Base-by-base conservation (phyloP, 371 early-diverging fungal genomes). In the Chytridium lagenaria region DNA sequence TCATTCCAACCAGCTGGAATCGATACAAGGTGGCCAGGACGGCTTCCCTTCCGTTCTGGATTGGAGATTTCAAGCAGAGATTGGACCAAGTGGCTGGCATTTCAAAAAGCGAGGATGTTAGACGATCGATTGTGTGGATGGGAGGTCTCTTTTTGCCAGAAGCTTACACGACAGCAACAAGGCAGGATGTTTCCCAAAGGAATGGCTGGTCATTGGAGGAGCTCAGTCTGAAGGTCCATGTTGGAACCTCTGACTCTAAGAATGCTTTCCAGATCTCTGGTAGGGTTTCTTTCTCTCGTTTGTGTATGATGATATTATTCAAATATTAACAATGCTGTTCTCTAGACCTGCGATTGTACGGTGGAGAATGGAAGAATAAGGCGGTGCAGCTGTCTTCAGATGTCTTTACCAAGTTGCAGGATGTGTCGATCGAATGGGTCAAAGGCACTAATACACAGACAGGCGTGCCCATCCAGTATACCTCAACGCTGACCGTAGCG, bases 131-230 rank as follows among this genome's bases (percentile, higher is more conserved):
- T 59, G 84, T 97, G 22, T 93, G 94, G 92, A 77, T 96, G 33
- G 97, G 97, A 39, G 95, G 94, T 0, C 77, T 96, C 31, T 92
- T 96, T 82, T 90, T 89, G 57, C 96, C 97, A 31, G 95, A 96
- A 81, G 97, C 97, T 1, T 96, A 90, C 73, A 83, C 96, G 23
- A 96, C 96, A 0, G 97, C 96, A 23, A 92, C 96, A 15, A 87
- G 96, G 65, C 97, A 97, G 79, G 86, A 90, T 5, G 92, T 88
- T 0, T 96, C 97, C 15, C 93, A 87, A 38, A 40, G 37, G 12
- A 73, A 73, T 15, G 31, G 77, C 30, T 79, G 78, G 77, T 86
- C 88, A 12, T 65, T 89, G 59, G 89, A 89, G 69, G 81, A 86
- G 39, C 72, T 88, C 12, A 64, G 73, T 50, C 69, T 88, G 44